Evolutionary conservation across 1,139 yeast genomes (phyloP).

Genomic region (Saccharomyces hybrid): DNA sequence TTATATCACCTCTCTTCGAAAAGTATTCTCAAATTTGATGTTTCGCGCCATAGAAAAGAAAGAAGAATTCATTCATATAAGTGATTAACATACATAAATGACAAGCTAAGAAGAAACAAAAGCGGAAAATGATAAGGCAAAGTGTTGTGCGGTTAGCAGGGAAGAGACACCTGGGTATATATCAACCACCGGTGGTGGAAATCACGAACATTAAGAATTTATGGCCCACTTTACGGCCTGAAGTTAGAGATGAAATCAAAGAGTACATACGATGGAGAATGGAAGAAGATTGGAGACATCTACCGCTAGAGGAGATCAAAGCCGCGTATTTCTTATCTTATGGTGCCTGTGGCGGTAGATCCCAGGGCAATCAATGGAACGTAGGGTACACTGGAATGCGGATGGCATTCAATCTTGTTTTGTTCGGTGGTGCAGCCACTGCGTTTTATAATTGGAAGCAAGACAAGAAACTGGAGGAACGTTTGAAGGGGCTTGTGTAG

Average conservation of each 20-base stretch:
- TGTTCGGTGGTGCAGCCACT: constrained; percentile 21
- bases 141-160: neutral
- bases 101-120: neutral
- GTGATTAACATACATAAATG: too few species aligned
- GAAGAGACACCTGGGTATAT: constrained; percentile 2
- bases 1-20: neutral
- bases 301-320: constrained; percentile 32
- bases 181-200: constrained; percentile 23
- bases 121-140: neutral
- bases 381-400: constrained; percentile 18
- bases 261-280: constrained; percentile 38
- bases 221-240: constrained; percentile 35
- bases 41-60: constrained; percentile 3
- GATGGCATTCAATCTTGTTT: constrained; percentile 18
- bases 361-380: constrained; percentile 11
- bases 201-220: constrained; percentile 13
- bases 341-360: constrained; percentile 27
- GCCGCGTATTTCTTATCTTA: constrained; percentile 31
- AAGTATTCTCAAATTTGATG: neutral
- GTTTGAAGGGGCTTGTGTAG: constrained; percentile 2
- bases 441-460: constrained; percentile 17
- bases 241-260: constrained; percentile 37
- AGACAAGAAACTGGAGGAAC: constrained; percentile 14
- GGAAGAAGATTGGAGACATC: constrained; percentile 36
- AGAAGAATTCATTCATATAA: too few species aligned